Evolutionary conservation across 2,329 filamentous ascomycete genomes (phyloP).

Genomic region (Dothiorella sarmentorum): DNA sequence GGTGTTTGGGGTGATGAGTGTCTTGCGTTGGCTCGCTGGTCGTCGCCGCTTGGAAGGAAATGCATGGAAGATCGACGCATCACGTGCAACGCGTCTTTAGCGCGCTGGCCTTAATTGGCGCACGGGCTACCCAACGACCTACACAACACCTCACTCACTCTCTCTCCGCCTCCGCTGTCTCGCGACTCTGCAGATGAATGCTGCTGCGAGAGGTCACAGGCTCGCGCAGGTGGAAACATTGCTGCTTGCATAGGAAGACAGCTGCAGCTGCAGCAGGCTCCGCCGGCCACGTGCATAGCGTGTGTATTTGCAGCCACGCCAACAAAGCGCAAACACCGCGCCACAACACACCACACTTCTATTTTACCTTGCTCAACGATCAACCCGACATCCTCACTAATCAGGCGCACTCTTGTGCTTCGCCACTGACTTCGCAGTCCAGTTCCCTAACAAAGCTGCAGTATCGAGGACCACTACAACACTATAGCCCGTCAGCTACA

Average conservation of each 20-base stretch:
- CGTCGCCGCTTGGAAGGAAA: neutral
- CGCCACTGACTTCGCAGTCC: neutral
- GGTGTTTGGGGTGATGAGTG: neutral
- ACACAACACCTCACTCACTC: too few relatives aligned
- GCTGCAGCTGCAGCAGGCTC: neutral
- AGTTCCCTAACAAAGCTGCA: neutral
- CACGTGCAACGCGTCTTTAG: slow-evolving; percentile 6
- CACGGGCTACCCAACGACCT: too few relatives aligned
- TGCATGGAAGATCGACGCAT: neutral
- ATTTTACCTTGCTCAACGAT: neutral
- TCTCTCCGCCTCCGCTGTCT: neutral
- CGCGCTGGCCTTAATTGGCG: too few relatives aligned
- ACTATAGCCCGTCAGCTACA: too few relatives aligned
- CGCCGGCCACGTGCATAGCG: neutral
- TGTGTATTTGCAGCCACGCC: neutral
- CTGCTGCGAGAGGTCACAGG: neutral
- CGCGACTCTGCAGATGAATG: neutral
- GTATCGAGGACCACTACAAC: too few relatives aligned
- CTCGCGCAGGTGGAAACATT: neutral
- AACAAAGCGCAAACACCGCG: neutral
- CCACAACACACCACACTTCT: neutral
- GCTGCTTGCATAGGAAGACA: too few relatives aligned
- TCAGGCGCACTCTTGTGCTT: neutral
- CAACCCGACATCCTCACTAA: neutral
- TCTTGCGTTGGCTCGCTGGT: neutral